Evolutionary conservation across 495 filamentous ascomycete genomes (phyloP), one percentile per base, ranked within the genome.

Genomic region (Aspergillus biplanus): DNA sequence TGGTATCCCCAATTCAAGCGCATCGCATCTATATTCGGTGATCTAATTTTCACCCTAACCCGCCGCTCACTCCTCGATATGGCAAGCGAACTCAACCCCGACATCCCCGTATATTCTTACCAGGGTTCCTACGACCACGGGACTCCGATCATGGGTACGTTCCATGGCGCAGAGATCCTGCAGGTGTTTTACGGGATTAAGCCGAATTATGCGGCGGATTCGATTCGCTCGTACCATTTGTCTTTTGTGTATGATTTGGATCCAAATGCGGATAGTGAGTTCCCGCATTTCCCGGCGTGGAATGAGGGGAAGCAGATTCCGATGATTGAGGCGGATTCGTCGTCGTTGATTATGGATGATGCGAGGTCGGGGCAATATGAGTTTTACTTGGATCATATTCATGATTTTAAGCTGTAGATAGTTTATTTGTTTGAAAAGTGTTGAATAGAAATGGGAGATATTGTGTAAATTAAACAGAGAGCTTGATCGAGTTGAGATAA

Each of bases 1-100:
- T 75, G 83, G 69, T 92, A 91, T 65, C 89, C 90, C 0, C 82
- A 89, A 67, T 92, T 86, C 80, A 93, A 93, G 72, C 87, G 89
- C 4, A 76, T 92, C 0, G 86, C 90, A 1, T 89, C 90, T n/a
- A 87, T 92, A 50, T 78, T 92, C 0, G 90, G 90, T 32, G 89
- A 92, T 62, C 67, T 87, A 1, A 82, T 82, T 21, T 91, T 90
- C 66, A 91, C 85, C 1, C 75, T 90, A 1, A 85, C 83, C 2
- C 83, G 89, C 0, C 83, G 89, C 12, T 56, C 74, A 1, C 85
- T 88, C 69, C 79, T 92, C 39, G 68, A 79, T 7, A 35, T 55
- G 1, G 68, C 82, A 3, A 52, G 56, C 0, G 42, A 75, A 3
- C 76, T 73, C 31, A 82, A 84, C 33, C 85, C 87, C 0, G 59